Base-by-base conservation (phyloP, 1,284 basidiomycete species). In the Ganoderma lucidum region DNA sequence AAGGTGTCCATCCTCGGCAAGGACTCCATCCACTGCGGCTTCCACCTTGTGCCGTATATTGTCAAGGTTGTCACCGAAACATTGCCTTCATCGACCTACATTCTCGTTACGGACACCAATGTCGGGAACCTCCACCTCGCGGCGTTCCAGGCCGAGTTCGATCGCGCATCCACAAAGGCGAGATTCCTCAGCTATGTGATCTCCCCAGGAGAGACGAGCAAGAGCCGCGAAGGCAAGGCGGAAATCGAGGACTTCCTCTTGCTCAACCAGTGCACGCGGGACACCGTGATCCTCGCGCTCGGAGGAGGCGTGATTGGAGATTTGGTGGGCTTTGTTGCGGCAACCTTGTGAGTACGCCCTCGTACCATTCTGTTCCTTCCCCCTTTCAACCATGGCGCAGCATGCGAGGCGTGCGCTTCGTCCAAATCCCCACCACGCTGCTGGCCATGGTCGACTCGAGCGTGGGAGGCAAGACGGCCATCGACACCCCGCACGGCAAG, bases 371-470 rank as follows among this genome's bases (percentile, higher is more conserved):
- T 23, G 23, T 17, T 30, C n/a, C 17, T 1, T n/a, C 17, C 45
- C 8, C 42, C 51, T 65, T 42, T 65, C 39, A 37, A 62, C 63
- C 41, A 15, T 63, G 51, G 6, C 14, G 10, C 56, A 93, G 92
- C 81, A 95, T 95, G 94, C 90, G 94, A 62, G 94, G 94, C 3
- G 90, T 99, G 58, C 93, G 93, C 71, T 95, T 98, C 81, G 93
- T 96, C 37, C 98, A 99, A 83, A 95, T 99, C 69, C 97, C 98
- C 0, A 99, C 98, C 0, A 98, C 96, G 0, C 86, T 99, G 3
- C 87, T 99, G 61, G 96, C 97, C 19, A 99, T 99, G 98, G 98
- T 99, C 55, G 97, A 99, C 83, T 98, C 96, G 1, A 93, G 95
- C 69, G 94, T 99, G 61, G 97, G 98, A 19, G 98, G 97, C 61